These are phyloP conservation scores for Zymoseptoria passerinii DNA, from an alignment of 2,329 filamentous ascomycete genomes.

Conservation along the genomic window DNA sequence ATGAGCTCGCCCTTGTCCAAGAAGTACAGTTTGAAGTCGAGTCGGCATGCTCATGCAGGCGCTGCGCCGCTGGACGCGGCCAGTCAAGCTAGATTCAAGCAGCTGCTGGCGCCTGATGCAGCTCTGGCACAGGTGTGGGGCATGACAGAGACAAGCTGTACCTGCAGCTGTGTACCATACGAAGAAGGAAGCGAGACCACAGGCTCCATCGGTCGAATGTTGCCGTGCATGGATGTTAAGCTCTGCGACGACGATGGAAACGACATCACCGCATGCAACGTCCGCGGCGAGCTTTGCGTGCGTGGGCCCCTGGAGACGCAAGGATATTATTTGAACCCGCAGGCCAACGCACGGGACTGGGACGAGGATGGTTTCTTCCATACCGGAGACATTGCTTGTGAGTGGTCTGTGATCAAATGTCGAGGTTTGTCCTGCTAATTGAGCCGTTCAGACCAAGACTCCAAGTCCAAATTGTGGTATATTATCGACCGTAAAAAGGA, in stretches of 20 bases:
- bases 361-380: constrained; percentile 39
- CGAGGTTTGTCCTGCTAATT: constrained; percentile 35
- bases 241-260: constrained; percentile 43
- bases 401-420: constrained; percentile 46
- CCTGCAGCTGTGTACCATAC: constrained; percentile 29
- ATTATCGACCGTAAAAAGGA: constrained; percentile 47
- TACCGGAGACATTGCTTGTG: constrained; percentile 47
- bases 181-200: constrained; percentile 34
- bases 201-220: constrained; percentile 34
- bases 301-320: constrained; percentile 44
- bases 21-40: constrained; percentile 37
- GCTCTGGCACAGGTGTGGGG: constrained; percentile 33
- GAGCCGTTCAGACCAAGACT: too few species aligned
- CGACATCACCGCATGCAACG: constrained; percentile 5
- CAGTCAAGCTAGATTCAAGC: constrained; percentile 37
- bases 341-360: constrained; percentile 42
- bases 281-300: constrained; percentile 44
- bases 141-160: constrained; percentile 36
- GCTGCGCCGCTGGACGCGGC: constrained; percentile 44
- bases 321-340: constrained; percentile 45
- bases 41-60: constrained; percentile 31
- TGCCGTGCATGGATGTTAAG: constrained; percentile 38
- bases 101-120: constrained; percentile 30
- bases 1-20: constrained; percentile 41
- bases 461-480: constrained; percentile 26